These are phyloP conservation scores for Pseudovirgaria hyperparasitica DNA, from an alignment of 2,329 filamentous ascomycete genomes.

Conservation along the genomic window DNA sequence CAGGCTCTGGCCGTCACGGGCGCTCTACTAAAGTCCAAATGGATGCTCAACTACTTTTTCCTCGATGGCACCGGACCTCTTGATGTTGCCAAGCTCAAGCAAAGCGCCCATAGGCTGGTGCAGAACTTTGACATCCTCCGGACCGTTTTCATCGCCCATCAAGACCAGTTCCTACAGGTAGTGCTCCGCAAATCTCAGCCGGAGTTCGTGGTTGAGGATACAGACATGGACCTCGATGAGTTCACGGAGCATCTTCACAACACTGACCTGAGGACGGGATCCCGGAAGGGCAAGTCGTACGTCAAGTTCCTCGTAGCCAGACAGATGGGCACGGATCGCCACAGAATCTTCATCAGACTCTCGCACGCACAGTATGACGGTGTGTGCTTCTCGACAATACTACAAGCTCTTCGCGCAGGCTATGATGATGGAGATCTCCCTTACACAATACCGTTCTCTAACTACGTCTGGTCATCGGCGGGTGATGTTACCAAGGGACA, in stretches of 20 bases:
- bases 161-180: slow-evolving; percentile 20
- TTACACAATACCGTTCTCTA: slow-evolving; percentile 18
- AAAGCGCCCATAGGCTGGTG: slow-evolving; percentile 17
- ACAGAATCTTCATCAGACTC: slow-evolving; percentile 20
- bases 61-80: slow-evolving; percentile 17
- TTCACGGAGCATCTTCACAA: slow-evolving; percentile 17
- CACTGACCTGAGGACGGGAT: slow-evolving; percentile 16
- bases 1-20: slow-evolving; percentile 21
- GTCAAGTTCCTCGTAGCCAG: slow-evolving; percentile 19
- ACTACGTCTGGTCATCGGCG: slow-evolving; percentile 16
- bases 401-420: slow-evolving; percentile 14
- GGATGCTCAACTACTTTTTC: slow-evolving; percentile 24
- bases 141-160: slow-evolving; percentile 21
- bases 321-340: slow-evolving; percentile 15
- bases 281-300: slow-evolving; percentile 17
- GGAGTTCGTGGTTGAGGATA: slow-evolving; percentile 18
- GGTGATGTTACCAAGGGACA: slow-evolving; percentile 16
- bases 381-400: slow-evolving; percentile 17
- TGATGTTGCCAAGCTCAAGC: slow-evolving; percentile 19
- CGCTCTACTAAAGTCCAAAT: slow-evolving; percentile 18
- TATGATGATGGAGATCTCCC: slow-evolving; percentile 20
- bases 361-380: slow-evolving; percentile 24
- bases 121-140: slow-evolving; percentile 21
- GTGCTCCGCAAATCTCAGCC: slow-evolving; percentile 18
- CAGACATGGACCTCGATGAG: slow-evolving; percentile 15